Conservation (phyloP, 2,329 filamentous ascomycete species). For the Colletotrichum brevisporum region DNA sequence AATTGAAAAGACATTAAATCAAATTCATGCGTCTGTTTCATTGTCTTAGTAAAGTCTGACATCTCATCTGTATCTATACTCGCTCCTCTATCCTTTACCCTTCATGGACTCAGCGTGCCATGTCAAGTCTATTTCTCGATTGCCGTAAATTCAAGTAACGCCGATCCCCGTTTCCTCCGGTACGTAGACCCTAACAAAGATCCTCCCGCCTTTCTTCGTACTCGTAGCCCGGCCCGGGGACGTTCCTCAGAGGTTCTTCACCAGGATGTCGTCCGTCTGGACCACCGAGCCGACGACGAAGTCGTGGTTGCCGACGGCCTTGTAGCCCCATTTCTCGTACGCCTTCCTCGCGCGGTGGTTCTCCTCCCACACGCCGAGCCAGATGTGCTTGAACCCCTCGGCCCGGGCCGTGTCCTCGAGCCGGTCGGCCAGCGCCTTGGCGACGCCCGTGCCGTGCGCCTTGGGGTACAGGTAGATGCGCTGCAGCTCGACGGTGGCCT, state of each 20-base stretch:
- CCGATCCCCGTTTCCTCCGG: too few relatives aligned
- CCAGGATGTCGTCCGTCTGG: constrained; percentile 60
- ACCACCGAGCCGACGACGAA: constrained; percentile 57
- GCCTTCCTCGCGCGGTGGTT: constrained; percentile 54
- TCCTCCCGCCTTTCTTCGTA: too few relatives aligned
- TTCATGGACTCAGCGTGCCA: too few relatives aligned
- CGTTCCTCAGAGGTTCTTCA: constrained; percentile 47
- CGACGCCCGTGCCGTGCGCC: constrained; percentile 56
- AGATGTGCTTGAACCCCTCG: constrained; percentile 56
- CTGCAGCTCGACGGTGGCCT: constrained; percentile 56
- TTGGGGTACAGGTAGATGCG: constrained; percentile 56
- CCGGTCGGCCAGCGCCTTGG: constrained; percentile 48
- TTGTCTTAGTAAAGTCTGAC: too few relatives aligned
- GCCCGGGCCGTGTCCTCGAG: constrained; percentile 52
- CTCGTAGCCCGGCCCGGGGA: too few relatives aligned
- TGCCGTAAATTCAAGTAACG: too few relatives aligned
- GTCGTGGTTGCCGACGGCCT: constrained; percentile 55
- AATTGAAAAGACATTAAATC: too few relatives aligned
- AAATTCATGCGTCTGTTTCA: too few relatives aligned
- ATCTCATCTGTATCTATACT: too few relatives aligned
- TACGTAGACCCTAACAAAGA: too few relatives aligned
- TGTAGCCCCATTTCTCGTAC: constrained; percentile 59
- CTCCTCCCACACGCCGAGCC: constrained; percentile 65
- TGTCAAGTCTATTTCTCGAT: too few relatives aligned
- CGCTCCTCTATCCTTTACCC: too few relatives aligned